Percentiles rank a stretch among this genome's conserved stretches.
phyloP scores from a whole-genome alignment of 2,329 filamentous ascomycete genomes.

The Colletotrichum somersetense region DNA sequence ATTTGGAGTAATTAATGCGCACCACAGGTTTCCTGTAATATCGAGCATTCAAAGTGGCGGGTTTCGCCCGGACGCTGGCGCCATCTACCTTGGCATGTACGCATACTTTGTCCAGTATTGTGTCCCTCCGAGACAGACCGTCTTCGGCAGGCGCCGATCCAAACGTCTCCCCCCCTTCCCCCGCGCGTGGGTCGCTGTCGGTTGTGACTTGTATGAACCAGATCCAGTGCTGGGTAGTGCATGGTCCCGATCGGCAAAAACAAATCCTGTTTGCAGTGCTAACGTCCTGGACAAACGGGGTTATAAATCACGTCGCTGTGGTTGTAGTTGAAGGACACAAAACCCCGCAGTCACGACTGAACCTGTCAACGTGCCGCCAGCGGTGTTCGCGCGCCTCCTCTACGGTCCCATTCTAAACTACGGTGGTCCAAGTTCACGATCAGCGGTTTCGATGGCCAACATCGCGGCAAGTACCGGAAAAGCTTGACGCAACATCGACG shows the following conservation, averaged over 20 bases:
- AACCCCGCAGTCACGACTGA: constrained; percentile 9
- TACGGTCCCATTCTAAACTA: too few relatives aligned
- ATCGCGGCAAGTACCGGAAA: constrained; percentile 15
- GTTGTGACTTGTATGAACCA: neutral
- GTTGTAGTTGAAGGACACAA: neutral
- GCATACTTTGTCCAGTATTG: neutral
- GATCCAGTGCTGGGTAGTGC: constrained; percentile 8
- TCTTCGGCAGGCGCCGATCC: constrained; percentile 13
- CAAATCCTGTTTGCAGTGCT: neutral
- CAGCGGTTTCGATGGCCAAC: neutral
- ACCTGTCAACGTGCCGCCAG: constrained; percentile 17
- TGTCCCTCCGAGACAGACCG: constrained; percentile 12
- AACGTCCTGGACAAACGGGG: neutral
- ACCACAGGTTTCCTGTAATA: neutral
- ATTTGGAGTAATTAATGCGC: constrained; percentile 5
- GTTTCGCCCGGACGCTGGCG: constrained; percentile 18
- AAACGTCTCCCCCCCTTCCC: neutral
- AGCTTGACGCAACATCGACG: constrained; percentile 5
- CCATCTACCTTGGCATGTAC: neutral
- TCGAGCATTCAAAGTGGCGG: constrained; percentile 22
- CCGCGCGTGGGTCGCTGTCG: constrained; percentile 2
- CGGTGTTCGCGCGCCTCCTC: too few relatives aligned
- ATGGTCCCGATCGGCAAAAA: neutral
- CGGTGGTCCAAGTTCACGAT: neutral
- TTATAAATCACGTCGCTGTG: neutral